These are phyloP conservation scores for Zygosaccharomyces sapae DNA, from an alignment of 1,139 yeast genomes.

Conservation along the genomic window DNA sequence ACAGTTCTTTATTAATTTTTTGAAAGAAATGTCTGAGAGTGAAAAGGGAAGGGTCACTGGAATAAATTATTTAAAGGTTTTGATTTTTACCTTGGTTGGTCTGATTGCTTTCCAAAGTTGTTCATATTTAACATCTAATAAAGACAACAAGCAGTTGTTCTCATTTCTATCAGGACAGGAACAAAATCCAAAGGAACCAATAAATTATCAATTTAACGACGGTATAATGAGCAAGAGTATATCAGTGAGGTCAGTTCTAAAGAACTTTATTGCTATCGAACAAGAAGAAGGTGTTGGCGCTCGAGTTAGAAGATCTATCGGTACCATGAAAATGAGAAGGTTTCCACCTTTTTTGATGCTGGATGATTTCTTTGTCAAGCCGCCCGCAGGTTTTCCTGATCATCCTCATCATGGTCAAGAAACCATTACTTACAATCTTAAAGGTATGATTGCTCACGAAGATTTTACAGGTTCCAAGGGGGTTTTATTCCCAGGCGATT, in stretches of 20 bases:
- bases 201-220: neutral
- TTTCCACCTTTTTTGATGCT: slow-evolving; percentile 81
- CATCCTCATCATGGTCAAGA: slow-evolving; percentile 94
- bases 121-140: neutral
- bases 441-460: slow-evolving; percentile 83
- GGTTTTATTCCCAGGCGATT: slow-evolving; percentile 73
- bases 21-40: neutral
- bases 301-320: slow-evolving; percentile 74
- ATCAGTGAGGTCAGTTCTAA: slow-evolving; percentile 48
- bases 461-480: slow-evolving; percentile 87
- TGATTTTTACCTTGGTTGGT: neutral
- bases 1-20: slow-evolving; percentile 1
- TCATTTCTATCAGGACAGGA: neutral
- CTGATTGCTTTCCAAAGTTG: slow-evolving; percentile 1
- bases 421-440: slow-evolving; percentile 69
- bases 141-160: slow-evolving; percentile 1
- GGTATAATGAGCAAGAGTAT: slow-evolving; percentile 10
- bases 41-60: neutral
- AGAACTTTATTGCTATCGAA: slow-evolving; percentile 61
- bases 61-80: neutral
- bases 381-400: slow-evolving; percentile 82
- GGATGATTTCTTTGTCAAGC: slow-evolving; percentile 65
- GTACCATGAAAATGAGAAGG: slow-evolving; percentile 60
- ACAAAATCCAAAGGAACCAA: neutral
- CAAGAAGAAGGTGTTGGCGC: slow-evolving; percentile 91